These are phyloP conservation scores for Exidia glandulosa DNA, from an alignment of 768 basidiomycete genomes.

Conservation along the genomic window DNA sequence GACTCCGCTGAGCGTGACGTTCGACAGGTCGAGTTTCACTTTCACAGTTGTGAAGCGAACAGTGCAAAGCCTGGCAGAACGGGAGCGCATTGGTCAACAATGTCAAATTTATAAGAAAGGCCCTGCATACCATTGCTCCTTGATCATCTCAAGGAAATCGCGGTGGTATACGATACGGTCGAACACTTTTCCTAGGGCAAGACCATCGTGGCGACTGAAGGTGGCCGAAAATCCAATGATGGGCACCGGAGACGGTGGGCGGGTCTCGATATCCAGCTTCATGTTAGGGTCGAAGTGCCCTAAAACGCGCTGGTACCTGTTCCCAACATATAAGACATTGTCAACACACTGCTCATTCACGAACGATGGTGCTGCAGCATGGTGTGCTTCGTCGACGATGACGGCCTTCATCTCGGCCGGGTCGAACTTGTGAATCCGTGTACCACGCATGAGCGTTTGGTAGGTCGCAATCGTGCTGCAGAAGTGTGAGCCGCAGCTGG, in stretches of 20 bases:
- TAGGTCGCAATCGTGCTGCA: conserved; percentile 78
- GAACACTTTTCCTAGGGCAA: conserved; percentile 82
- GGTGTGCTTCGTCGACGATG: conserved; percentile 90
- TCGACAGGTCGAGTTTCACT: conserved; percentile 56
- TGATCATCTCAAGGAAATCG: conserved; percentile 86
- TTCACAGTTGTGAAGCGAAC: conserved; percentile 78
- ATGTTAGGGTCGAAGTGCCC: conserved; percentile 55
- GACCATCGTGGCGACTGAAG: conserved; percentile 82
- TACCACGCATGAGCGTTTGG: conserved; percentile 59
- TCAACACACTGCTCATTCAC: conserved; percentile 16
- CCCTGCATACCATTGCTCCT: conserved; percentile 42
- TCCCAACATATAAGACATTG: not conserved
- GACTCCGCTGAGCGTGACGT: conserved; percentile 51
- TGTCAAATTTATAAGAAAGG: conserved; percentile 36
- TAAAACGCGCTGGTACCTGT: conserved; percentile 72
- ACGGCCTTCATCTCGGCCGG: conserved; percentile 57
- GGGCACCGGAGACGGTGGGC: conserved; percentile 34
- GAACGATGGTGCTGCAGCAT: conserved; percentile 85
- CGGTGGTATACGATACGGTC: conserved; percentile 87
- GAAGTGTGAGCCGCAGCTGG: not conserved
- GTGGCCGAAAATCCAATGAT: conserved; percentile 94
- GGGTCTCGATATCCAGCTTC: conserved; percentile 28
- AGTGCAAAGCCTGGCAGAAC: conserved; percentile 56
- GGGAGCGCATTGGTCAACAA: conserved; percentile 56
- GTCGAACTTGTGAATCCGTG: conserved; percentile 66